These are phyloP conservation scores for Citrus sp. DNA, from an alignment of 345 rosid species.

Conservation along the genomic window DNA sequence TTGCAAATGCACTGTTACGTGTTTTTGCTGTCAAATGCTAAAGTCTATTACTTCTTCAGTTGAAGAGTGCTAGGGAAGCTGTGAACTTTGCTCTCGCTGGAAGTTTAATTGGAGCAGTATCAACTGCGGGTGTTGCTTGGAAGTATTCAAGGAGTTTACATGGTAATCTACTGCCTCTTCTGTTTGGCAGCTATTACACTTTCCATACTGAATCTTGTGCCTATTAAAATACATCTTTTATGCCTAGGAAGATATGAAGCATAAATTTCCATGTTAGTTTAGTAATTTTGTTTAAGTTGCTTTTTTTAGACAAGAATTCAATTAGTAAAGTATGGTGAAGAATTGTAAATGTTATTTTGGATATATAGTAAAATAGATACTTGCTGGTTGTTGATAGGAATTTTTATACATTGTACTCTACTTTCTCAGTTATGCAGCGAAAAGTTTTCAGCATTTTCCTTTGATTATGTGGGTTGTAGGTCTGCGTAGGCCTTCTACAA, in stretches of 20 bases:
- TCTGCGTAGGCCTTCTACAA: background rate
- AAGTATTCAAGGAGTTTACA: slow-evolving; percentile 82
- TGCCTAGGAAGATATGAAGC: background rate
- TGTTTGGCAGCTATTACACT: background rate
- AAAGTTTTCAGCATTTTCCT: background rate
- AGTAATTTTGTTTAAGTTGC: background rate
- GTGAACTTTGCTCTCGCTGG: slow-evolving; percentile 49
- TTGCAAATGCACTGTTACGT: background rate
- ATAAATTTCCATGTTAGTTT: background rate
- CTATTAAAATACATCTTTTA: background rate
- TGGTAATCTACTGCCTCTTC: slow-evolving; percentile 39
- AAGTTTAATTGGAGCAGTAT: slow-evolving; percentile 65
- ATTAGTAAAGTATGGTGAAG: background rate
- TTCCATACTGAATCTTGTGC: background rate
- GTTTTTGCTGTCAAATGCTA: background rate
- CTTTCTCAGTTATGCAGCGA: background rate
- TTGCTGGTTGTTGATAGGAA: background rate
- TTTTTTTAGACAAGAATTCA: background rate
- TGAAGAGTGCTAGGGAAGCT: slow-evolving; percentile 85
- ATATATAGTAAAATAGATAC: background rate
- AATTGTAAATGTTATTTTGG: background rate
- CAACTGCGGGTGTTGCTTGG: slow-evolving; percentile 86
- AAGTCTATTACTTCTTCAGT: slow-evolving; percentile 36
- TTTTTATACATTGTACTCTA: too few relatives aligned
- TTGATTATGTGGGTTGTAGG: background rate